These are phyloP conservation scores for Boletellus sp. DNA, from an alignment of 768 basidiomycete species.

Conservation along the genomic window DNA sequence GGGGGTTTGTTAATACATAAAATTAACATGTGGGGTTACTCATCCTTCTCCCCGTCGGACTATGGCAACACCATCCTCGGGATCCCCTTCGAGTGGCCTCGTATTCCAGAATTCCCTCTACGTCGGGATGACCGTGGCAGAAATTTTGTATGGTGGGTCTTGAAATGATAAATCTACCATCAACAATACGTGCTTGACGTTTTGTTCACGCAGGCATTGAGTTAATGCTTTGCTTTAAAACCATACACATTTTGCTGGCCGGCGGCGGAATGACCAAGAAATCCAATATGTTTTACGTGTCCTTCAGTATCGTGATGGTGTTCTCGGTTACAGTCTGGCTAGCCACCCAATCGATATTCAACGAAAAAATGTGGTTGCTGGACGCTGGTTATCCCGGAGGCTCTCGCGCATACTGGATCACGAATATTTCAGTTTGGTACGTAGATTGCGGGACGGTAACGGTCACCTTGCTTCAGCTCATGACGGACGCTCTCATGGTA, in stretches of 20 bases:
- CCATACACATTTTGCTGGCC: slow-evolving; percentile 12
- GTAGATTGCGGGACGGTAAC: slow-evolving; percentile 24
- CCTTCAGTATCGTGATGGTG: slow-evolving; percentile 26
- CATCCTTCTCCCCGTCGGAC: not conserved
- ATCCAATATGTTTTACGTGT: slow-evolving; percentile 17
- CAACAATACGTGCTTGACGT: not conserved
- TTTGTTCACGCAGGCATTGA: slow-evolving; percentile 18
- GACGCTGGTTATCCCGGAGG: slow-evolving; percentile 35
- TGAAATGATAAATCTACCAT: not conserved
- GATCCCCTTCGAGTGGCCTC: not conserved
- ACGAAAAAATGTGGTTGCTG: slow-evolving; percentile 36
- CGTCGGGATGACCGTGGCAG: slow-evolving; percentile 14
- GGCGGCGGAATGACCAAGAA: slow-evolving; percentile 1
- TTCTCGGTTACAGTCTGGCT: slow-evolving; percentile 31
- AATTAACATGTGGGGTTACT: not conserved
- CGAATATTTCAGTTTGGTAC: slow-evolving; percentile 26
- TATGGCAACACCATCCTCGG: not conserved
- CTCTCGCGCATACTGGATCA: slow-evolving; percentile 27
- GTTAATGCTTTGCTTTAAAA: slow-evolving; percentile 23
- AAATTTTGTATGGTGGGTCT: slow-evolving; percentile 25
- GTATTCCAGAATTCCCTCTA: slow-evolving; percentile 13
- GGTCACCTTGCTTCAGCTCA: slow-evolving; percentile 30
- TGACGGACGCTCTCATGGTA: slow-evolving; percentile 33
- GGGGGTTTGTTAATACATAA: slow-evolving; percentile 6
- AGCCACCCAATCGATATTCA: slow-evolving; percentile 17